Base-by-base conservation (phyloP, 2,329 filamentous ascomycete genomes). In the Endoconidiophora polonica region DNA sequence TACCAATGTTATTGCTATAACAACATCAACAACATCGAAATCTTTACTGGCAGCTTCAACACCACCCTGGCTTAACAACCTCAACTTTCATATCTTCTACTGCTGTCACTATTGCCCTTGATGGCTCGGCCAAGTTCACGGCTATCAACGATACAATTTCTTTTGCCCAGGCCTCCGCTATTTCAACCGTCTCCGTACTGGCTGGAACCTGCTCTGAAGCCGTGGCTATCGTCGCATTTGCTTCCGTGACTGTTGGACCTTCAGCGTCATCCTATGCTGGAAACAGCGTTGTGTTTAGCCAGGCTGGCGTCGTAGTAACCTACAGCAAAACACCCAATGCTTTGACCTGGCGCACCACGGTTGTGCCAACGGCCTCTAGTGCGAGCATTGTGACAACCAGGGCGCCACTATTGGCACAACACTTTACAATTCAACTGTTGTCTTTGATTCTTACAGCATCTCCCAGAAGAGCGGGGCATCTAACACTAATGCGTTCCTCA, bases 121-220 rank as follows among this genome's bases (percentile, higher is more conserved):
- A 69, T 54, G 65, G 66, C 26, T 64, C 60, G 20, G 67, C 63
- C 18, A 65, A 69, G 44, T 71, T 65, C 50, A 68, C 66, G 14
- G 66, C 62, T 9, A 69, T 72, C 55, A 63, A 62, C 46, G 60
- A 65, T 14, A 68, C 68, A 24, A 61, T 71, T 16, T 58, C 62
- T 3, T 67, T 65, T 26, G 69, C 69, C 1, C 63, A 63, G 62
- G 47, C 40, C 4, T 48, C 46, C 46, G 62, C 58, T 1, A 59
- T 66, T 20, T 61, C 68, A 1, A 69, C 68, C 0, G 66, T 72
- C 1, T 62, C 64, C 10, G 60, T 71, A 16, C 60, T 65, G 4
- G 61, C 66, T 1, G 69, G 68, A 12, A 69, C 66, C 0, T 72
- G 71, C 52, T 62, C 62, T 5, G 67, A 71, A 49, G 59, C 61